Evolutionary conservation across 176 grass and related monocot species (phyloP), one percentile per base, ranked within the genome.

Genomic region (Avena insularis): DNA sequence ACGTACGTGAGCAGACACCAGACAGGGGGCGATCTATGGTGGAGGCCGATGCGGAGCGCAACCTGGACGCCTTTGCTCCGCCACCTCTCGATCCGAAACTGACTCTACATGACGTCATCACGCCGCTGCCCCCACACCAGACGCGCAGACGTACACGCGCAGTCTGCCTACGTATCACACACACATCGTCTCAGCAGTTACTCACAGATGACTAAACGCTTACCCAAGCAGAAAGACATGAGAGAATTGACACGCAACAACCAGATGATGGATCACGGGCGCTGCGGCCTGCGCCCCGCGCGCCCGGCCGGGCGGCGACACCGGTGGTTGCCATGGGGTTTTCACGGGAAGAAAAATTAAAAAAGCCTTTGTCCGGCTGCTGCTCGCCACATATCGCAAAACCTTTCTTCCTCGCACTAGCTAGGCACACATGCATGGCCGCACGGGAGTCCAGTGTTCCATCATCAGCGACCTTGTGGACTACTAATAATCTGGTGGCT

Each of bases 41-140:
- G 89, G 80, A 79, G 35, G 57, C 64, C 85, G 80, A 87, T 55
- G 80, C 85, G 89, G 66, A 83, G 9, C 80, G 85, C 89, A 90
- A 38, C 66, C 77, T 6, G 27, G 53, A 8, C 8, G 0, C 17
- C 54, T 68, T 57, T 46, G 79, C 48, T 45, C 56, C 9, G 70
- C 53, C 63, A 27, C 47, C n/a, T 69, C 54, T 47, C 78, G 12
- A 69, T 58, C 36, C 63, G 47, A 61, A 70, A 61, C 53, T 11
- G 48, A 49, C 43, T 3, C 14, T 17, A 45, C 53, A 47, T 56
- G 53, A 35, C 33, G 33, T 4, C 25, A 25, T 25, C 25, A 35
- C 29, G 82, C 55, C 17, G 51, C 65, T 0, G 55, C 76, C 17
- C 29, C 68, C 53, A 43, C 40, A 43, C 49, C 81, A 43, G 35